Percentiles rank a stretch among this genome's conserved stretches.
These are phyloP conservation scores for Penicillium robsamsonii DNA, from an alignment of 495 filamentous ascomycete species.

Conservation along the genomic window DNA sequence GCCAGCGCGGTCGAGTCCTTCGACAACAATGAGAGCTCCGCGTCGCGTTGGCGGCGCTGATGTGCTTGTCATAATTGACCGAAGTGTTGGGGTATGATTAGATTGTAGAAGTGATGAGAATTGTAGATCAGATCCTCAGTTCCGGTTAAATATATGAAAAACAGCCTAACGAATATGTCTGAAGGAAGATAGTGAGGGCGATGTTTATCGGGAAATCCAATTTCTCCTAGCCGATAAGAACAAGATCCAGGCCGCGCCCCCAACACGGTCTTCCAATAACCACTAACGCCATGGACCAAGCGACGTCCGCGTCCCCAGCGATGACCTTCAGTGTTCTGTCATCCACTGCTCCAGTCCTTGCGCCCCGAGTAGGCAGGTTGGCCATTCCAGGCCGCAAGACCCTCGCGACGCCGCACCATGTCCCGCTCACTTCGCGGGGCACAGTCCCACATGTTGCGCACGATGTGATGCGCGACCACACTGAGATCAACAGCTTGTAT, in stretches of 20 bases:
- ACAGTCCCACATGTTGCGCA: conserved; percentile 82
- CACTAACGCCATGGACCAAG: conserved; percentile 31
- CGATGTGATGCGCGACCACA: conserved; percentile 69
- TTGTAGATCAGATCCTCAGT: neutral
- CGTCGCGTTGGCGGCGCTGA: conserved; percentile 36
- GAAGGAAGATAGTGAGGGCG: neutral
- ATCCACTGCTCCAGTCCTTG: conserved; percentile 28
- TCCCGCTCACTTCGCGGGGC: conserved; percentile 78
- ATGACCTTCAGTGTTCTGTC: conserved; percentile 35
- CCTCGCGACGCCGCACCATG: conserved; percentile 77
- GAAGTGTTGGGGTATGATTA: neutral
- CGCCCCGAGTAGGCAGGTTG: conserved; percentile 62
- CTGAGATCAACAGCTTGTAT: conserved; percentile 66
- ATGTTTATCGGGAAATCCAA: conserved; percentile 17
- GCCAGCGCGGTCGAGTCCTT: conserved; percentile 90
- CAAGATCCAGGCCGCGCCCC: conserved; percentile 9
- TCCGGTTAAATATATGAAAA: neutral
- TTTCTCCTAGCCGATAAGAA: conserved; percentile 27
- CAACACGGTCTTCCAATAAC: conserved; percentile 18
- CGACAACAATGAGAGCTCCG: conserved; percentile 82
- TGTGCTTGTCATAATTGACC: conserved; percentile 18
- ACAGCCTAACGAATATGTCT: neutral
- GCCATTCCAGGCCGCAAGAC: conserved; percentile 55
- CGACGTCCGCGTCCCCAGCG: conserved; percentile 17
- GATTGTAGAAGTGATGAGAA: neutral